These are phyloP conservation scores for Silene vulgaris DNA, from an alignment of 179 eudicot genomes.

Conservation along the genomic window DNA sequence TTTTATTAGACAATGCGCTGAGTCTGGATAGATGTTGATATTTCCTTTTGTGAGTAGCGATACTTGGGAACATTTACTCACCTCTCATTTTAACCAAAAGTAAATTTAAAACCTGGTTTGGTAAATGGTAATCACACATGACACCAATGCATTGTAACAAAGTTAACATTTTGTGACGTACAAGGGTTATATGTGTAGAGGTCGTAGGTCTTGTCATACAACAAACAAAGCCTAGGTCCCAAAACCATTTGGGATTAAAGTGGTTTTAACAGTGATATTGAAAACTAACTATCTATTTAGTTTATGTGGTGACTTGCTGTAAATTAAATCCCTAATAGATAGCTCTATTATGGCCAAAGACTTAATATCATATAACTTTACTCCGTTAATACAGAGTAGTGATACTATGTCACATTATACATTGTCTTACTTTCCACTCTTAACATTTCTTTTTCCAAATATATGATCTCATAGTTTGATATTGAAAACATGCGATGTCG, in stretches of 20 bases:
- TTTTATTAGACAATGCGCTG: not conserved
- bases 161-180: not conserved
- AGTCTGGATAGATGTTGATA: not conserved
- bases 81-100: not conserved
- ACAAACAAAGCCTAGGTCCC: not conserved
- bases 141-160: not conserved
- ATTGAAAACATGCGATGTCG: too few relatives aligned
- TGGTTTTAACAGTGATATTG: not conserved
- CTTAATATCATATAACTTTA: not conserved
- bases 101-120: too few relatives aligned
- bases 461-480: too few relatives aligned
- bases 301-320: not conserved
- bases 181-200: not conserved
- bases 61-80: not conserved
- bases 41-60: not conserved
- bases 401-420: not conserved
- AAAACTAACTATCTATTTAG: not conserved
- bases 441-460: too few relatives aligned
- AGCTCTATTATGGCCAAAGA: not conserved
- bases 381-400: not conserved
- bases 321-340: not conserved
- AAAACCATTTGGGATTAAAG: too few relatives aligned
- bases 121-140: not conserved
- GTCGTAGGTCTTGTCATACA: not conserved
- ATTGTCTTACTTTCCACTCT: not conserved